phyloP scores from a whole-genome alignment of 2,329 filamentous ascomycete species.

The Microdochium paspali region DNA sequence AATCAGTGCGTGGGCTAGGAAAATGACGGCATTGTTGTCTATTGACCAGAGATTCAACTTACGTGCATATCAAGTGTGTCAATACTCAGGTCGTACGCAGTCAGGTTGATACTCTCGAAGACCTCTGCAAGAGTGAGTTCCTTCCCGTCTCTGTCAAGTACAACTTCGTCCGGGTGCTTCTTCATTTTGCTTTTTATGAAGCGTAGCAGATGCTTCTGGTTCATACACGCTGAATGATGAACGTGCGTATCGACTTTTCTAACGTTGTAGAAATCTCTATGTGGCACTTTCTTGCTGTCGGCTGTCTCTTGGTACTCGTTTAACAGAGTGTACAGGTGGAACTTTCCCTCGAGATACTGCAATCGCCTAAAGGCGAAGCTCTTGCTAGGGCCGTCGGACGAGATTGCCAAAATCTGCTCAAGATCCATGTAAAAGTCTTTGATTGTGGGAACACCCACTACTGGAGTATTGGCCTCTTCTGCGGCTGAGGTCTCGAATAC shows the following conservation, averaged over 20 bases:
- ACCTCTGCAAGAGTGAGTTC: constrained; percentile 86
- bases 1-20: not conserved
- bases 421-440: constrained; percentile 95
- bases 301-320: constrained; percentile 98
- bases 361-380: constrained; percentile 92
- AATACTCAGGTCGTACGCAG: constrained; percentile 94
- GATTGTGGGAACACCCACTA: constrained; percentile 80
- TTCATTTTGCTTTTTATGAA: constrained; percentile 99
- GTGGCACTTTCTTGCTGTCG: constrained; percentile 94
- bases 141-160: constrained; percentile 86
- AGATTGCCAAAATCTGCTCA: constrained; percentile 77
- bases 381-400: constrained; percentile 91
- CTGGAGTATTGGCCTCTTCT: constrained; percentile 54
- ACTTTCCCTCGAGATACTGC: constrained; percentile 94
- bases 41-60: constrained; percentile 21
- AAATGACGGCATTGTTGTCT: constrained; percentile 5
- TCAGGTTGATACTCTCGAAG: constrained; percentile 94
- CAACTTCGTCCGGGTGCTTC: constrained; percentile 89
- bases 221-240: constrained; percentile 99
- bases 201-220: constrained; percentile 93
- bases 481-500: constrained; percentile 68
- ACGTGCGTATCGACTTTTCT: constrained; percentile 98
- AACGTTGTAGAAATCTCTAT: constrained; percentile 98
- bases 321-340: constrained; percentile 84
- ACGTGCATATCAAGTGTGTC: constrained; percentile 99